Evolutionary conservation across 164 flowering plant genomes (phyloP).

Genomic region (Vitis rupestris): DNA sequence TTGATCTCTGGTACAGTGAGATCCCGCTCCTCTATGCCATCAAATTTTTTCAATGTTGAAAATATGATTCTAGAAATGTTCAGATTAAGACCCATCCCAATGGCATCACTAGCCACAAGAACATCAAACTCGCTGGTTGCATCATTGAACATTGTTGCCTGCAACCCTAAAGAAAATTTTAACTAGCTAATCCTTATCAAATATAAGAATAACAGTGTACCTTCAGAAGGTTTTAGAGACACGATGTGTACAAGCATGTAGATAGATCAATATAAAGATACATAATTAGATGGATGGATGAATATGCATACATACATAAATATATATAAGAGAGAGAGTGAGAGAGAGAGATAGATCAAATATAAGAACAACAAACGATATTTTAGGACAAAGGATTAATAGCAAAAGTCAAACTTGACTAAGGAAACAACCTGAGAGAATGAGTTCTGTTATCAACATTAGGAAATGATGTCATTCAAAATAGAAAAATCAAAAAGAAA

Average conservation of each 20-base stretch:
- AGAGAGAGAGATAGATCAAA: too few species aligned
- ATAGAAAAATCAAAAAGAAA: not conserved
- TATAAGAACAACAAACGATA: too few species aligned
- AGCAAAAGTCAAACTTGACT: too few species aligned
- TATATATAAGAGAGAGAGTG: too few species aligned
- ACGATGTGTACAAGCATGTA: too few species aligned
- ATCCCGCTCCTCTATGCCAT: slow-evolving; percentile 64
- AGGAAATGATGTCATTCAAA: too few species aligned
- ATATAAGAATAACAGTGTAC: not conserved
- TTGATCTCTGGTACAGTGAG: slow-evolving; percentile 86
- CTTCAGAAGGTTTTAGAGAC: too few species aligned
- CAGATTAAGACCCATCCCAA: slow-evolving; percentile 98
- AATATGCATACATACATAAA: too few species aligned
- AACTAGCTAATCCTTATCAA: slow-evolving; percentile 21
- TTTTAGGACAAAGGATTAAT: too few species aligned
- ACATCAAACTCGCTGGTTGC: slow-evolving; percentile 84
- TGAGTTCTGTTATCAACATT: too few species aligned
- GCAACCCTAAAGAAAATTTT: slow-evolving; percentile 51
- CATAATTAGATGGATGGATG: too few species aligned
- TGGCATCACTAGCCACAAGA: slow-evolving; percentile 98
- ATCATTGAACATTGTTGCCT: slow-evolving; percentile 97
- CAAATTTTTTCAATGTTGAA: slow-evolving; percentile 77
- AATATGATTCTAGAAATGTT: slow-evolving; percentile 92
- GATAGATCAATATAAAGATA: too few species aligned
- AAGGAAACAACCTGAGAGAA: not conserved